These are phyloP conservation scores for Xylaria sp. DNA, from an alignment of 2,329 filamentous ascomycete genomes.

Conservation along the genomic window DNA sequence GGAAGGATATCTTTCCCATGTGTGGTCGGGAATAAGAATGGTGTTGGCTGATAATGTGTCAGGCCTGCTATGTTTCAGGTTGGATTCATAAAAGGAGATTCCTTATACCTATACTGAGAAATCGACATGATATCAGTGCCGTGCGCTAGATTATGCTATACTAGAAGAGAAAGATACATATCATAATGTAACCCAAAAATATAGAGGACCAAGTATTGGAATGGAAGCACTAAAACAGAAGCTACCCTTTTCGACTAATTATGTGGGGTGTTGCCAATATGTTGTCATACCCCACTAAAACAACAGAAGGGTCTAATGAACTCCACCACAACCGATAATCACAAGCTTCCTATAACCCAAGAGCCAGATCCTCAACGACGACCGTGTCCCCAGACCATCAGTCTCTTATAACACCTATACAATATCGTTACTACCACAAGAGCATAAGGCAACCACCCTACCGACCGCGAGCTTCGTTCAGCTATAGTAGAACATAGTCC, in stretches of 20 bases:
- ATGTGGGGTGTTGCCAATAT: conserved; percentile 1
- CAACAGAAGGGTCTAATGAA: background rate
- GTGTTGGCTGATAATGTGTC: no score
- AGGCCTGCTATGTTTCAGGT: no score
- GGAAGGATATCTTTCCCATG: background rate
- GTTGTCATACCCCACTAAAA: background rate
- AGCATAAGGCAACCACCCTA: background rate
- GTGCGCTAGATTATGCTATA: no score
- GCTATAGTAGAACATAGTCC: background rate
- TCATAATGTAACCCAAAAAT: no score
- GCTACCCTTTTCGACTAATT: background rate
- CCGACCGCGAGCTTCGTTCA: background rate
- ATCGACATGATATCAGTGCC: no score
- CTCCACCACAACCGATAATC: background rate
- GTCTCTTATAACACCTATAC: background rate
- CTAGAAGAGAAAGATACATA: no score
- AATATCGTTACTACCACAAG: conserved; percentile 10
- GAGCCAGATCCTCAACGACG: background rate
- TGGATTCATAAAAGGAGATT: no score
- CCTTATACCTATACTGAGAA: no score
- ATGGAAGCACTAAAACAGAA: background rate
- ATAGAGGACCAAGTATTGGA: background rate
- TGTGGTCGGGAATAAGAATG: no score
- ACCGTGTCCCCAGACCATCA: background rate
- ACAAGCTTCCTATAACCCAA: conserved; percentile 21